Percentiles rank a stretch among this genome's conserved stretches.
Evolutionary conservation across 2,329 filamentous ascomycete genomes (phyloP).

Genomic region (Microascus cirrosus): DNA sequence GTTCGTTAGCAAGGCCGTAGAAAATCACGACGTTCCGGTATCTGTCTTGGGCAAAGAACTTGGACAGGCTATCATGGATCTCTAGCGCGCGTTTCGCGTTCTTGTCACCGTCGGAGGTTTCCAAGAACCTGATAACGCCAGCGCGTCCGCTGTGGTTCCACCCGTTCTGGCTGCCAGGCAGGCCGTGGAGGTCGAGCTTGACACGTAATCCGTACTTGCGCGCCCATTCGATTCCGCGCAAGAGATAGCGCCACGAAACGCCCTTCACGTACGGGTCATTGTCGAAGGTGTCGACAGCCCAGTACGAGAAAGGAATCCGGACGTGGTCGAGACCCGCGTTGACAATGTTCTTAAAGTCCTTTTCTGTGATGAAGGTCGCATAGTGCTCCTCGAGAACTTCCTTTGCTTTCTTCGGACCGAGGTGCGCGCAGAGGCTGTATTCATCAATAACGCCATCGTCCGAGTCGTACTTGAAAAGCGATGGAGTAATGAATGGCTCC

Average conservation of each 20-base stretch:
- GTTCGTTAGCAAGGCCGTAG: constrained; percentile 93
- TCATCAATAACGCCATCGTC: constrained; percentile 69
- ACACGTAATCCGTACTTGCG: constrained; percentile 85
- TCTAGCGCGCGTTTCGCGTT: constrained; percentile 78
- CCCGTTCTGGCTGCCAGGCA: constrained; percentile 89
- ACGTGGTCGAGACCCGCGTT: constrained; percentile 90
- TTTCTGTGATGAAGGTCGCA: constrained; percentile 73
- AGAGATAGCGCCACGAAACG: constrained; percentile 84
- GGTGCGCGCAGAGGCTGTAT: constrained; percentile 62
- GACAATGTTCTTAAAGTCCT: constrained; percentile 74
- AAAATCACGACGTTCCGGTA: constrained; percentile 88
- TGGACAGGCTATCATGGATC: constrained; percentile 73
- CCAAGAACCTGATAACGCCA: constrained; percentile 76
- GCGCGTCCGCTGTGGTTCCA: constrained; percentile 92
- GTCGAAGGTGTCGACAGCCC: constrained; percentile 79
- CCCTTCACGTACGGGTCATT: constrained; percentile 80
- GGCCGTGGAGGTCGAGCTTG: constrained; percentile 85
- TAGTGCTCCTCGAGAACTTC: constrained; percentile 81
- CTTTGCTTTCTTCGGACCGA: constrained; percentile 55
- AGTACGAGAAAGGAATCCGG: constrained; percentile 92
- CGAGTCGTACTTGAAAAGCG: constrained; percentile 64
- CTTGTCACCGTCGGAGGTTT: constrained; percentile 69
- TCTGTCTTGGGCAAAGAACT: constrained; percentile 86
- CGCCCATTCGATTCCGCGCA: constrained; percentile 87
- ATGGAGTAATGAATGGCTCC: constrained; percentile 93